These are phyloP conservation scores for Teunomyces pallodes DNA, from an alignment of 805 yeast genomes.

Conservation along the genomic window DNA sequence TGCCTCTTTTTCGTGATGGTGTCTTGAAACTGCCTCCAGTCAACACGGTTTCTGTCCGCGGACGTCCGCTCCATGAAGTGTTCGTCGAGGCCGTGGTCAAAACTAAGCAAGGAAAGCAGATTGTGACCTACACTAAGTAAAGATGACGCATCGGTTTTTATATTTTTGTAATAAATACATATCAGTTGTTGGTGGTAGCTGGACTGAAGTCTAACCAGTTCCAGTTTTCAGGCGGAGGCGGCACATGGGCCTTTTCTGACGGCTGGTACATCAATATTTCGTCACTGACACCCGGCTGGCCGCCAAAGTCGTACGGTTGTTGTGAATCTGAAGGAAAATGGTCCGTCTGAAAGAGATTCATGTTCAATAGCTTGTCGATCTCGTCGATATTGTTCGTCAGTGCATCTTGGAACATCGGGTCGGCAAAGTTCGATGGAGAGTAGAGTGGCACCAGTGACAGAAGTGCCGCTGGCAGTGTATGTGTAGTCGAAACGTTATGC, in stretches of 20 bases:
- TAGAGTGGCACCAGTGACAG: not conserved
- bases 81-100: not conserved
- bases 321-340: conserved; percentile 16
- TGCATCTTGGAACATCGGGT: not conserved
- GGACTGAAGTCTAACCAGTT: conserved; percentile 41
- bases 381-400: conserved; percentile 27
- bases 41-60: not conserved
- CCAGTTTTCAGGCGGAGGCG: conserved; percentile 23
- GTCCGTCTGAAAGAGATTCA: conserved; percentile 38
- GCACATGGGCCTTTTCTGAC: not conserved
- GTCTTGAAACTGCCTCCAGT: conserved; percentile 31
- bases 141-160: not conserved
- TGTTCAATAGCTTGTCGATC: conserved; percentile 38
- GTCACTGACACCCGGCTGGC: conserved; percentile 26
- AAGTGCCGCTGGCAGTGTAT: conserved; percentile 2
- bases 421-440: not conserved
- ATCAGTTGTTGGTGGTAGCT: conserved; percentile 8
- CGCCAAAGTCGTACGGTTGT: not conserved
- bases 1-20: conserved; percentile 58
- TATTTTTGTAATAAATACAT: not conserved
- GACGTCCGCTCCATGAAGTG: not conserved
- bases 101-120: not conserved
- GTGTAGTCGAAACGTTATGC: not conserved
- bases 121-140: not conserved
- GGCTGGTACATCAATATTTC: conserved; percentile 29